phyloP scores from a whole-genome alignment of 176 grass and related monocot species.

The Panicum miliaceum region DNA sequence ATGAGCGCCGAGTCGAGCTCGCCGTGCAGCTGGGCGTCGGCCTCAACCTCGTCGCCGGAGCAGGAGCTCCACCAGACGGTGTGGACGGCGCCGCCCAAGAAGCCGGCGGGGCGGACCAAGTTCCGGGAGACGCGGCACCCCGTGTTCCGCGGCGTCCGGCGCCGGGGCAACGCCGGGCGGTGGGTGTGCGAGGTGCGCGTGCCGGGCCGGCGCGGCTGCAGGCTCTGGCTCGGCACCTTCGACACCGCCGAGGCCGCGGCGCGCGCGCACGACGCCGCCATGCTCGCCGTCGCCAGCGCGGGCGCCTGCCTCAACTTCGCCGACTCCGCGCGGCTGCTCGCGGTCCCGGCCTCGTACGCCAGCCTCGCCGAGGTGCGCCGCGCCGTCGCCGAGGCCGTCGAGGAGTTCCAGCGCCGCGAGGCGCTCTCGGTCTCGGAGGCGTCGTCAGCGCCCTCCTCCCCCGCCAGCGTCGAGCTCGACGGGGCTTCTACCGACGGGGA shows the following conservation, averaged over 20 bases:
- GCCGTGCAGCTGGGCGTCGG: not conserved
- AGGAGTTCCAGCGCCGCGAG: conserved; percentile 28
- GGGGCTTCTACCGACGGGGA: not conserved
- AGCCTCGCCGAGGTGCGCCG: conserved; percentile 10
- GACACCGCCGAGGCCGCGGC: conserved; percentile 62
- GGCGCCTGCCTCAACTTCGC: conserved; percentile 37
- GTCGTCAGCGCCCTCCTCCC: not conserved
- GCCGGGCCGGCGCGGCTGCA: conserved; percentile 9
- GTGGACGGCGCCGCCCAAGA: conserved; percentile 28
- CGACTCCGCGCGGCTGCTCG: conserved; percentile 22
- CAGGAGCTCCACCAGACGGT: conserved; percentile 21
- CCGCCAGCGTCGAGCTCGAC: not conserved
- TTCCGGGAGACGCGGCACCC: conserved; percentile 67
- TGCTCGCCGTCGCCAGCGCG: conserved; percentile 36
- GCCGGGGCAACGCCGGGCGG: conserved; percentile 31
- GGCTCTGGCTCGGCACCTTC: conserved; percentile 91
- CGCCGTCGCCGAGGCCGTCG: conserved; percentile 7
- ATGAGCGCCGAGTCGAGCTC: conserved; percentile 17
- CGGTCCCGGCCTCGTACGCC: not conserved
- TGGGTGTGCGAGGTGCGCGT: conserved; percentile 59
- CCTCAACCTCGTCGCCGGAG: not conserved
- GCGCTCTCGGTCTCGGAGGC: not conserved
- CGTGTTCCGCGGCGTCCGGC: conserved; percentile 52
- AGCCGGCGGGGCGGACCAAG: conserved; percentile 37
- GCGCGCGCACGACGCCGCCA: conserved; percentile 57